phyloP scores from a whole-genome alignment of 352 stramenopile species.

The Phytophthora ramorum region DNA sequence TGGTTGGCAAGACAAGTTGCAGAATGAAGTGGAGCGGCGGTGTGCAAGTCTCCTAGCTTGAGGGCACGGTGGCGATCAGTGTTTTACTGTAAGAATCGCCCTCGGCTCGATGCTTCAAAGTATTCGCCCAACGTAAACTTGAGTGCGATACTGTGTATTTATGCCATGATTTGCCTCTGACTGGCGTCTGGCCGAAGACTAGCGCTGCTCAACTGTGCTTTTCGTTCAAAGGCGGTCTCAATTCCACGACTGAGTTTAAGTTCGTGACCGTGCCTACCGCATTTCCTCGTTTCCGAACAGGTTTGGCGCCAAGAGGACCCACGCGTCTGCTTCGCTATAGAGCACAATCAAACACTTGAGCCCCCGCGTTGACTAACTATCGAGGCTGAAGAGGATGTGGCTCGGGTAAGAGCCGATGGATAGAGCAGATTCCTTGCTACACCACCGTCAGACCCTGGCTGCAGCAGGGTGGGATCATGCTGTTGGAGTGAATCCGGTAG shows the following conservation, averaged over 20 bases:
- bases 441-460: background rate
- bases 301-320: background rate
- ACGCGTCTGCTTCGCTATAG: slow-evolving; percentile 1
- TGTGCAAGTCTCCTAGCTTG: background rate
- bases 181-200: background rate
- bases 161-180: background rate
- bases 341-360: background rate
- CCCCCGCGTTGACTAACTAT: too few relatives aligned
- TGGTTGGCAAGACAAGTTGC: slow-evolving; percentile 11
- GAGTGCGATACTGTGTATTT: background rate
- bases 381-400: background rate
- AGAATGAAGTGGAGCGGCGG: background rate
- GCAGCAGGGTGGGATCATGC: too few relatives aligned
- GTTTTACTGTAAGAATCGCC: background rate
- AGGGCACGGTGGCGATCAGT: background rate
- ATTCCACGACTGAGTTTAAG: background rate
- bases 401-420: background rate
- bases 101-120: background rate
- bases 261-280: background rate
- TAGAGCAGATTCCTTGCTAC: background rate
- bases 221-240: background rate
- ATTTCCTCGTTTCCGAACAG: slow-evolving; percentile 2
- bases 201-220: background rate
- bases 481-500: background rate
- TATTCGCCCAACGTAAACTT: background rate